Evolutionary conservation across 78 protist genomes (phyloP).

Genomic region (Protostelium mycophagum): DNA sequence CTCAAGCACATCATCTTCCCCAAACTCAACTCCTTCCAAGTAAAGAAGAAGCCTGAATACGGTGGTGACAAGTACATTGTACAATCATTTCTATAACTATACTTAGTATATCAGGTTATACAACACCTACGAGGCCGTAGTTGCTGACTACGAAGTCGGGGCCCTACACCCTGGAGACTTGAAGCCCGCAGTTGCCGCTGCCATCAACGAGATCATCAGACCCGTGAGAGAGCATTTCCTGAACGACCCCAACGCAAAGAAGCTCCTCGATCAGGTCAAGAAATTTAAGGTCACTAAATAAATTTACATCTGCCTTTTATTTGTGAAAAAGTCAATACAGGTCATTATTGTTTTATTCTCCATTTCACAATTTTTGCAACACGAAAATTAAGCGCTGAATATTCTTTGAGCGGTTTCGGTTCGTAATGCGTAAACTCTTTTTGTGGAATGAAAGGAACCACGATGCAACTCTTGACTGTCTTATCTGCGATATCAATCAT

Average conservation of each 20-base stretch:
- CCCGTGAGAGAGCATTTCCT: conserved; percentile 85
- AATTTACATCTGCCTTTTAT: too few species aligned
- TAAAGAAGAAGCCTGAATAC: conserved; percentile 7
- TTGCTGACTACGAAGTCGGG: conserved; percentile 16
- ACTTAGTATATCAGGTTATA: conserved; percentile 6
- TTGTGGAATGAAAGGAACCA: too few species aligned
- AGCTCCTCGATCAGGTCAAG: conserved; percentile 65
- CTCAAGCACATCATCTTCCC: conserved; percentile 48
- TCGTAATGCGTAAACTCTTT: too few species aligned
- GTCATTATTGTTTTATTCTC: too few species aligned
- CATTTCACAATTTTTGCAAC: too few species aligned
- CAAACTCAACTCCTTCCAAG: conserved; percentile 18
- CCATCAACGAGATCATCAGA: conserved; percentile 76
- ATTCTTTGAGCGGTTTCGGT: too few species aligned
- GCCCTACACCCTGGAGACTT: conserved; percentile 76
- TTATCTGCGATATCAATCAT: too few species aligned
- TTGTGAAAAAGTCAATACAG: too few species aligned
- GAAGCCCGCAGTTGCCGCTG: conserved; percentile 68
- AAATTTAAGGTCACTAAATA: conserved; percentile 58
- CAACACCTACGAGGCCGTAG: conserved; percentile 23
- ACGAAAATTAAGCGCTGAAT: too few species aligned
- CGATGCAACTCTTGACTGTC: too few species aligned
- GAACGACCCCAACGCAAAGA: conserved; percentile 64
- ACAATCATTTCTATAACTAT: neutral
- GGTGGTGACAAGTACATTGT: conserved; percentile 15